Evolutionary conservation across 768 basidiomycete species (phyloP).

Genomic region (Termitomyces sp.): DNA sequence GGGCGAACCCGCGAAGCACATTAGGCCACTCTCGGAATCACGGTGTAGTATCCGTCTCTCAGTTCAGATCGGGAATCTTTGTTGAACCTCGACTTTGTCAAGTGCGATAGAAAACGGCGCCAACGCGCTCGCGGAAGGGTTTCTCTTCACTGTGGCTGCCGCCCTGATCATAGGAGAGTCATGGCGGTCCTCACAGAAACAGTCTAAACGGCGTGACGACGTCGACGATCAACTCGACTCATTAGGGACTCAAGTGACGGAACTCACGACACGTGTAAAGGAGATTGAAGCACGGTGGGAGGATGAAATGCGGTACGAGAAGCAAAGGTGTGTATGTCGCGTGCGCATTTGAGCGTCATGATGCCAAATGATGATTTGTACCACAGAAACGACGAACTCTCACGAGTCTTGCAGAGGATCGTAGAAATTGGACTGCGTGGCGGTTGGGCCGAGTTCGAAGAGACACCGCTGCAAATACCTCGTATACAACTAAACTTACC

Average conservation of each 20-base stretch:
- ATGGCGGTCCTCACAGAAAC: slow-evolving; percentile 66
- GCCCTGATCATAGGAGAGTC: slow-evolving; percentile 69
- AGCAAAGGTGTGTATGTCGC: slow-evolving; percentile 32
- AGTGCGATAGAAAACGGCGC: slow-evolving; percentile 87
- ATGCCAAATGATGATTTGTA: background rate
- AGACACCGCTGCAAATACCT: slow-evolving; percentile 41
- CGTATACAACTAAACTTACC: slow-evolving; percentile 9
- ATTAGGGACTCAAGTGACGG: slow-evolving; percentile 39
- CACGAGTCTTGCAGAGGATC: slow-evolving; percentile 55
- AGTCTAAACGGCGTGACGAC: slow-evolving; percentile 62
- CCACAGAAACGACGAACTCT: slow-evolving; percentile 59
- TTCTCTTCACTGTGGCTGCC: slow-evolving; percentile 75
- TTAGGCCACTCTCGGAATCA: slow-evolving; percentile 74
- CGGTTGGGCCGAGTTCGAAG: slow-evolving; percentile 61
- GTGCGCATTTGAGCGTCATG: background rate
- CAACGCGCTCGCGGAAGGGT: slow-evolving; percentile 79
- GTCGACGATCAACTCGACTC: slow-evolving; percentile 69
- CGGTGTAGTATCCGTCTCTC: slow-evolving; percentile 35
- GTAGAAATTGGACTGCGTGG: slow-evolving; percentile 62
- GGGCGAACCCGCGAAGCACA: slow-evolving; percentile 65
- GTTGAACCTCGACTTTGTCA: background rate
- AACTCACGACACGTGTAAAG: slow-evolving; percentile 38
- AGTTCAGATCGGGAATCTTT: background rate
- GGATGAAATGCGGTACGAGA: slow-evolving; percentile 37
- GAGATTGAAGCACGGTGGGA: slow-evolving; percentile 34